phyloP scores from a whole-genome alignment of 306 rosid species.

The Styphnolobium japonicum region DNA sequence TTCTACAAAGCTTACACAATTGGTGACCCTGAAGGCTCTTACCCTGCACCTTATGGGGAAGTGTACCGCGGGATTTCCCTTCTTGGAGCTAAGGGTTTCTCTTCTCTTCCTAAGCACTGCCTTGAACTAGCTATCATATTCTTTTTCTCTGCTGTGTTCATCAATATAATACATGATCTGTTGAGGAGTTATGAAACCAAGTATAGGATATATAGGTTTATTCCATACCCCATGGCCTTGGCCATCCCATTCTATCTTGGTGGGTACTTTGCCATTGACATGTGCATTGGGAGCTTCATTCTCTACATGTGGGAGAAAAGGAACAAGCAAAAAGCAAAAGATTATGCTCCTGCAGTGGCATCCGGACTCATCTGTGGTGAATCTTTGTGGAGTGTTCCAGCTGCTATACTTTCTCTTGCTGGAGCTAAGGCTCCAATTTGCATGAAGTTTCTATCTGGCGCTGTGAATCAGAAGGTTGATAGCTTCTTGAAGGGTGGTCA shows the following conservation, averaged over 20 bases:
- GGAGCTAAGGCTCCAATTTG: constrained; percentile 59
- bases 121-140: constrained; percentile 39
- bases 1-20: constrained; percentile 63
- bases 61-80: constrained; percentile 70
- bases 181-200: constrained; percentile 40
- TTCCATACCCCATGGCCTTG: constrained; percentile 68
- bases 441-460: constrained; percentile 61
- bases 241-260: constrained; percentile 79
- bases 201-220: constrained; percentile 32
- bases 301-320: constrained; percentile 46
- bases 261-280: constrained; percentile 65
- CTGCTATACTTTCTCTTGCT: constrained; percentile 55
- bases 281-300: constrained; percentile 75
- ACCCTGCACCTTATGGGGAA: constrained; percentile 68
- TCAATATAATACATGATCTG: constrained; percentile 40
- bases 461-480: constrained; percentile 44
- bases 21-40: constrained; percentile 57
- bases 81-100: constrained; percentile 70
- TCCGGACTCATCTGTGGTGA: constrained; percentile 77
- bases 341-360: constrained; percentile 58
- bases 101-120: constrained; percentile 63
- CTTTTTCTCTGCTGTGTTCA: constrained; percentile 32
- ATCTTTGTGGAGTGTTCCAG: constrained; percentile 72
- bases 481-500: constrained; percentile 14
- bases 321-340: constrained; percentile 40